Evolutionary conservation across 2,329 filamentous ascomycete species (phyloP), one percentile per base, ranked within the genome.

Genomic region (Calonectria crousiana): DNA sequence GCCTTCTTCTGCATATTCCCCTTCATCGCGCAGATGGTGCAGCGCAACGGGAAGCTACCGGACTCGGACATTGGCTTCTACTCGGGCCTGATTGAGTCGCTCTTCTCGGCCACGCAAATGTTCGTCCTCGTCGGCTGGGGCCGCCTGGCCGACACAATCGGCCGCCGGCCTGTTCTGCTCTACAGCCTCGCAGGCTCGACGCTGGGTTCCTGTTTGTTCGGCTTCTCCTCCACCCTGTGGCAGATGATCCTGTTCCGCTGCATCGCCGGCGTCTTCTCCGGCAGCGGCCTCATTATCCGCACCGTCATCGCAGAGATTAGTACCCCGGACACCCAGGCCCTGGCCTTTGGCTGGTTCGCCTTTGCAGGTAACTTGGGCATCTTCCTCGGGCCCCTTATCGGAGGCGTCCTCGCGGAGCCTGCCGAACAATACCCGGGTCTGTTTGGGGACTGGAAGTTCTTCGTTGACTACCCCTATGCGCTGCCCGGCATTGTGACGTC

Each of bases 1-100:
- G 93, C 94, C n/a, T 96, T 95, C 86, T 96, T 96, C 86, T 92
- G 89, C 82, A 95, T 96, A 82, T 94, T 96, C 79, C 93, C 94
- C 0, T 96, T 94, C 84, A 90, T 97, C 84, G 95, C 92, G 80
- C 87, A 93, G 81, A 96, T 96, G 94, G 92, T 95, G 47, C 87
- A 90, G 83, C 87, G 90, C 71, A 93, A 92, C 73, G 94, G 93
- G 13, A 80, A 87, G 14, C 84, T 96, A 2, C 83, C 88, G 1
- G 86, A 90, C 56, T 85, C 89, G n/a, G 92, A 95, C 82, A 91
- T 95, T 4, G 95, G 95, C 2, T 96, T 96, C 85, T 96, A 95
- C 86, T 91, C 89, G 72, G 95, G 95, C 2, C 85, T 95, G 16
- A 95, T 96, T 81, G 92, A 93, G 85, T 90, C 91, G 51, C 84